Base-by-base conservation (phyloP, 2,329 filamentous ascomycete genomes). In the Cytospora schulzeri region DNA sequence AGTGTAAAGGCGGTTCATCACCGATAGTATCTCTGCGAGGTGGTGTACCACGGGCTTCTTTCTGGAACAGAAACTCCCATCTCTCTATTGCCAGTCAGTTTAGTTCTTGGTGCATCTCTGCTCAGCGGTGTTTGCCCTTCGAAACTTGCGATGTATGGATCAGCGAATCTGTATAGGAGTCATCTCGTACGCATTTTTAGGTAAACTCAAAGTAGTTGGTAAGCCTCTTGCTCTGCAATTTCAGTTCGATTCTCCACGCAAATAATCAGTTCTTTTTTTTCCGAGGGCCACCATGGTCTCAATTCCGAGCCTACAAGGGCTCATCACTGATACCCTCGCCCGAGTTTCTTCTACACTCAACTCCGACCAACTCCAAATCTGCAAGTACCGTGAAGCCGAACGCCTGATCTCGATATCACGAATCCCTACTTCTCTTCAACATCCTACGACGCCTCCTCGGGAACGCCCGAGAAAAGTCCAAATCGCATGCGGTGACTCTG, bases 401-500 rank as follows among this genome's bases (percentile, higher is more conserved):
- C 64, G 58, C 67, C 57, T 61, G 48, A 62, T 55, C 48, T 57
- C 31, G 35, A 63, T 58, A 57, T 24, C 56, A 62, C 26, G 35
- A 72, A 50, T 31, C 24, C 52, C 19, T 48, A 24, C 45, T 24
- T 9, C n/a, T 14, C 45, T n/a, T 48, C 22, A 5, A 14, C n/a
- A 12, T 22, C 38, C 33, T 62, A 62, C 24, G 60, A 62, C 24
- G 60, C 58, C 45, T 67, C 62, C 24, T 67, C 66, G 22, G 66
- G 66, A 15, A 67, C 33, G 28, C 66, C 66, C 26, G 66, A 67
- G 26, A 67, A 67, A 12, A 67, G 53, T 11, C 66, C 66, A 59
- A 67, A 66, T 29, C 66, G 63, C 66, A 67, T 67, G 38, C 66
- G 54, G 64, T 67, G 66, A 33, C 66, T 67, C 66, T 67, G 60